Percentiles rank a stretch among this genome's conserved stretches.
phyloP scores from a whole-genome alignment of 169 alveolate genomes.

The Plasmodium yoelii region DNA sequence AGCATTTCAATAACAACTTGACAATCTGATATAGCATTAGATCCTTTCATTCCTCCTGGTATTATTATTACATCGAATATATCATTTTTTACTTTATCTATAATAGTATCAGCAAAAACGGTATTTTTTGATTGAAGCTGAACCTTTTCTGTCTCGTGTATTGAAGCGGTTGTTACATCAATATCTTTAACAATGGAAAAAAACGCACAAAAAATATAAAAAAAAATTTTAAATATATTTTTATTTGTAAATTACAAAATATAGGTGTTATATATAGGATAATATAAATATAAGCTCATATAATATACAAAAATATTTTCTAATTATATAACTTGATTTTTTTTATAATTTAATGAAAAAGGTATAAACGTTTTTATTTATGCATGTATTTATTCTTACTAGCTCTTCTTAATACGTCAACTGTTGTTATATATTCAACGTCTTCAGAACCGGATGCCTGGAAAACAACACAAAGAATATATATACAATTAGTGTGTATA shows the following conservation, averaged over 20 bases:
- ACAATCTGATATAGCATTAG: constrained; percentile 69
- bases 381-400: constrained; percentile 72
- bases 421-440: constrained; percentile 84
- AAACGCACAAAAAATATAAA: constrained; percentile 6
- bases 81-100: constrained; percentile 76
- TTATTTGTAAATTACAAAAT: background rate
- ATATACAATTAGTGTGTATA: background rate
- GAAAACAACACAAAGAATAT: background rate
- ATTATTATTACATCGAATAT: constrained; percentile 81
- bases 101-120: constrained; percentile 79
- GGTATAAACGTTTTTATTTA: background rate
- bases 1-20: constrained; percentile 75
- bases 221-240: background rate
- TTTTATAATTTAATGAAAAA: background rate
- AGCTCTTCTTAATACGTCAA: constrained; percentile 84
- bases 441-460: constrained; percentile 84
- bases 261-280: too few species aligned
- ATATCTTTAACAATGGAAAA: constrained; percentile 78
- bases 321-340: too few species aligned
- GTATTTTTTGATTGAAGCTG: constrained; percentile 57
- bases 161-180: constrained; percentile 63
- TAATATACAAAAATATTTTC: too few species aligned
- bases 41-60: constrained; percentile 87
- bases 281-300: too few species aligned
- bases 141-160: constrained; percentile 54